Base-by-base conservation (phyloP, 2,329 filamentous ascomycete genomes). In the Escovopsis weberi region DNA sequence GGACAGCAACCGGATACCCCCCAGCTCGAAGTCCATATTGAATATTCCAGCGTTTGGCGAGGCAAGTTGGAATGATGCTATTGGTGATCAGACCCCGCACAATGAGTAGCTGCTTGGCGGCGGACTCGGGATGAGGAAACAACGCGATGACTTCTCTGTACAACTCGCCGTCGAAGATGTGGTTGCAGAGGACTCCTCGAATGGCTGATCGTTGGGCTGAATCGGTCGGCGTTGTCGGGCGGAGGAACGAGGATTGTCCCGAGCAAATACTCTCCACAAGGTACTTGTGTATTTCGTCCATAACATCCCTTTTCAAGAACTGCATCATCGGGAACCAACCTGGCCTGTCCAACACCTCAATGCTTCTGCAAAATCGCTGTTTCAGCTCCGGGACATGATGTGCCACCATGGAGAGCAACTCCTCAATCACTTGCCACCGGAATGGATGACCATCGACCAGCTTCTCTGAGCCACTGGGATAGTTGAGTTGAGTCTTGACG, bases 1-100 rank as follows among this genome's bases (percentile, higher is more conserved):
- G 45, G 3, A 46, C 85, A 84, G 80, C 79, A 5, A 82, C 69
- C 0, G 75, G 75, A 35, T 69, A 63, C 12, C 81, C 65, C 0
- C 47, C 38, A 0, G 71, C 67, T 47, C 78, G 68, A 0, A 80
- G 57, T 0, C 76, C 75, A 38, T 80, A 87, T 37, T 74, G 66
- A 0, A 86, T 80, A 26, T 80, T 78, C 72, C 73, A 84, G 4
- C 75, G 61, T 52, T 82, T 83, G 40, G 72, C 71, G 0, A 82
- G 52, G 3, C 66, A 70, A 26, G 78, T 68, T 1, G 74, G 52
- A 0, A 86, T 55, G 3, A 86, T 74, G 6, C 26, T 44, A 12
- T 28, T 33, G 6, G 18, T 32, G 26, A 45, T 32, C 2, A 46
- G 26, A 2, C 45, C 45, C 5, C 45, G 28, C 9, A 45, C 15